Percentiles rank a stretch among this genome's conserved stretches.
Conservation (phyloP, 768 basidiomycete species). For the Hirschioporus abietinus region DNA sequence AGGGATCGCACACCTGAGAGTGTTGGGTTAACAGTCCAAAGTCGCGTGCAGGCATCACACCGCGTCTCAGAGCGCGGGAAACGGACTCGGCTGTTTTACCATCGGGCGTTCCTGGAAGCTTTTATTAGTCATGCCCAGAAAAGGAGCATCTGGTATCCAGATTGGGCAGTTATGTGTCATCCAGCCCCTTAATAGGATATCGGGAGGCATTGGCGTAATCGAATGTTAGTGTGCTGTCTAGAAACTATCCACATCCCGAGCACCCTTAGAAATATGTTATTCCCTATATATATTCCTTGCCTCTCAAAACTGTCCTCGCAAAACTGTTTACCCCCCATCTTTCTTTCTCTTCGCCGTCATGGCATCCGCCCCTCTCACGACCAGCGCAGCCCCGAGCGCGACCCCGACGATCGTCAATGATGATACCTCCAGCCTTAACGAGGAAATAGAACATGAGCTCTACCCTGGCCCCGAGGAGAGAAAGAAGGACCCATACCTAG, state of each 20-base stretch:
- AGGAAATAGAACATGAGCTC: neutral
- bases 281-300: conserved; percentile 1
- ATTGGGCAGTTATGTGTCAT: neutral
- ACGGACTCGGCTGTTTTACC: neutral
- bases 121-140: neutral
- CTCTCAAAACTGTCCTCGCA: neutral
- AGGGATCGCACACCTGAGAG: neutral
- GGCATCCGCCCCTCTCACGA: neutral
- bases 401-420: neutral
- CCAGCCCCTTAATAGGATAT: neutral
- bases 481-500: conserved; percentile 24
- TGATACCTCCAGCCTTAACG: neutral
- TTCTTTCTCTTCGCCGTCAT: neutral
- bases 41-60: neutral
- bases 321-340: neutral
- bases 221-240: neutral
- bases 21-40: neutral
- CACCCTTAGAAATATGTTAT: conserved; percentile 1
- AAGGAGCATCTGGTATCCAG: neutral
- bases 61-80: conserved; percentile 1
- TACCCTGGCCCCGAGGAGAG: neutral
- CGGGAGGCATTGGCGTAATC: neutral
- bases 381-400: neutral
- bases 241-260: neutral
- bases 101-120: neutral